Evolutionary conservation across 768 basidiomycete genomes (phyloP), one percentile per base, ranked within the genome.

Genomic region (Artomyces pyxidatus): DNA sequence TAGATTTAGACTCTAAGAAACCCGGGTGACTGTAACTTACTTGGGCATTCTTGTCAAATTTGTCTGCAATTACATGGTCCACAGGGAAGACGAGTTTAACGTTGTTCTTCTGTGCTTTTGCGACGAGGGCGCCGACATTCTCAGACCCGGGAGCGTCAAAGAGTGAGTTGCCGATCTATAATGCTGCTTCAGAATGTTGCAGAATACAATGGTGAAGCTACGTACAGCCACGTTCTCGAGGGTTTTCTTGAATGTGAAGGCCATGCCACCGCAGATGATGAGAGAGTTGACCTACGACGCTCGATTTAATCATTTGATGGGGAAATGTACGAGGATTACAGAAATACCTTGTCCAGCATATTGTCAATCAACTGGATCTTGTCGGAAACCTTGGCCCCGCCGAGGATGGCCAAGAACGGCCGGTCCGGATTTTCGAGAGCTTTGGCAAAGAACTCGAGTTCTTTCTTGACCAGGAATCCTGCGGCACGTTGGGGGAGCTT

Each of bases 331-430:
- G 17, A 32, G 11, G 5, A 35, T 26, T 19, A 29, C 19, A 27
- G 22, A 50, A 68, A 19, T 55, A 85, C 91, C 80, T 98, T 94
- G 73, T 97, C 95, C 57, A 99, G 75, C 88, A 99, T 87, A 75
- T 96, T 96, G 60, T 99, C 94, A 65, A 99, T 99, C 50, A 99
- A 74, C 65, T 93, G 89, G 58, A 99, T 96, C 74, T 99, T 99
- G 72, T 99, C 95, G 16, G 92, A 95, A 40, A 99, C 92, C 72
- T 99, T 99, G 48, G 95, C 95, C 62, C 95, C 95, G 59, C 95
- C 95, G 48, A 98, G 83, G 63, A 98, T 99, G 43, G 94, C 95
- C 46, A 99, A 78, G 85, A 99, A 99, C 12, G 95, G 95, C 37
- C 88, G 73, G 60, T 95, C 92, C 17, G 95, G 95, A 57, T 75